phyloP scores from a whole-genome alignment of 1,139 yeast species.

The Suhomyces bolitotheri region DNA sequence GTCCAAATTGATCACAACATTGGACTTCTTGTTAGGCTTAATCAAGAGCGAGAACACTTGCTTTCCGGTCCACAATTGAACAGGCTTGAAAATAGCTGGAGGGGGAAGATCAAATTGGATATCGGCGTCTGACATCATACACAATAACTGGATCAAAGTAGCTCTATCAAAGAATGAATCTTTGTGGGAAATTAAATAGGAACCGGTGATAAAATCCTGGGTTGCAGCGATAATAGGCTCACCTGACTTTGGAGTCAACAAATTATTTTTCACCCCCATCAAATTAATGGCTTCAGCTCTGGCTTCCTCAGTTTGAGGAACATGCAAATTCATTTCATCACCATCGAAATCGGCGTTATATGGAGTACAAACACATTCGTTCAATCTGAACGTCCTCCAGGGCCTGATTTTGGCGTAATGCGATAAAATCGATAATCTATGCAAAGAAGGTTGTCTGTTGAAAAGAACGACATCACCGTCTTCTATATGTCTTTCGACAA shows the following conservation, averaged over 20 bases:
- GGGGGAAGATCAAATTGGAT: slow-evolving; percentile 91
- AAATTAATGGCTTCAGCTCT: slow-evolving; percentile 95
- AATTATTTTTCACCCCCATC: slow-evolving; percentile 96
- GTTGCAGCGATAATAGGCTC: slow-evolving; percentile 99
- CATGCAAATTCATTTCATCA: slow-evolving; percentile 98
- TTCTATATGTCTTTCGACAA: slow-evolving; percentile 96
- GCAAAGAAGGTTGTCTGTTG: slow-evolving; percentile 97
- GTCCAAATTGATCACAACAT: slow-evolving; percentile 85
- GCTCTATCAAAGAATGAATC: slow-evolving; percentile 93
- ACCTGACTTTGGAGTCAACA: slow-evolving; percentile 95
- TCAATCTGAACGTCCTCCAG: slow-evolving; percentile 95
- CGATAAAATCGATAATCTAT: slow-evolving; percentile 87
- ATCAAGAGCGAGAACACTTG: slow-evolving; percentile 89
- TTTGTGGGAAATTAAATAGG: slow-evolving; percentile 87
- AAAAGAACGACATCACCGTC: slow-evolving; percentile 96
- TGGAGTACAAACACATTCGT: slow-evolving; percentile 99
- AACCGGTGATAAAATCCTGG: slow-evolving; percentile 97
- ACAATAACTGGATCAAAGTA: slow-evolving; percentile 72
- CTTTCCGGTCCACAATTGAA: slow-evolving; percentile 93
- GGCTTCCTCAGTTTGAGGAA: slow-evolving; percentile 99
- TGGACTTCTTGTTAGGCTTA: slow-evolving; percentile 72
- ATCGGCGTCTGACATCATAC: slow-evolving; percentile 96
- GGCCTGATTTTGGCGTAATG: slow-evolving; percentile 97
- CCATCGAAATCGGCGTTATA: slow-evolving; percentile 99
- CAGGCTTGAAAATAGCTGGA: slow-evolving; percentile 90